These are phyloP conservation scores for Tolypocladium album DNA, from an alignment of 2,329 filamentous ascomycete genomes.

Conservation along the genomic window DNA sequence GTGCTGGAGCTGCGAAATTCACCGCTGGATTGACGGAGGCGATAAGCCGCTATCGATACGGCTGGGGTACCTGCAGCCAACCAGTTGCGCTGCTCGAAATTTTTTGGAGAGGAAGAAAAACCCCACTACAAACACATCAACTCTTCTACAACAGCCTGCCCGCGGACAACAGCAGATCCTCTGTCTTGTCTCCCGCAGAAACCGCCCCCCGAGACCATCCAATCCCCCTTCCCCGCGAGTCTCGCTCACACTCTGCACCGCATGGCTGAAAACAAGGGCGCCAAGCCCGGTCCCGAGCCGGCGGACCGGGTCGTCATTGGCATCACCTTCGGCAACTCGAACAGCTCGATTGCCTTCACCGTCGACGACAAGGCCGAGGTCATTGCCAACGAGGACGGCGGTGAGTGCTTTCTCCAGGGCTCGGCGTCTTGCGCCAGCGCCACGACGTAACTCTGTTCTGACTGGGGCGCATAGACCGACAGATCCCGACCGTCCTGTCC, in stretches of 20 bases:
- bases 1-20: not conserved
- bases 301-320: slow-evolving; percentile 68
- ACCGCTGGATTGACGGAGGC: not conserved
- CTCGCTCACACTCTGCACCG: slow-evolving; percentile 5
- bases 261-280: slow-evolving; percentile 37
- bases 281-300: slow-evolving; percentile 37
- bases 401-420: slow-evolving; percentile 33
- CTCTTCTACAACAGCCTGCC: not conserved
- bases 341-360: slow-evolving; percentile 93
- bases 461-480: slow-evolving; percentile 57
- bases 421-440: not conserved
- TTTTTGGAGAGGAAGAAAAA: slow-evolving; percentile 8
- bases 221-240: not conserved
- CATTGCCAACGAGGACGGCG: slow-evolving; percentile 97
- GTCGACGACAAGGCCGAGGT: slow-evolving; percentile 92
- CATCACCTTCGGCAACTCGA: slow-evolving; percentile 95
- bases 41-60: not conserved
- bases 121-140: slow-evolving; percentile 3
- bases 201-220: not conserved
- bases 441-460: not conserved
- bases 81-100: slow-evolving; percentile 6
- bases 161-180: not conserved
- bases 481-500: slow-evolving; percentile 89
- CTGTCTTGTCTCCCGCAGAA: slow-evolving; percentile 1
- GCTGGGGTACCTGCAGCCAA: not conserved